These are phyloP conservation scores for Phaseolus coccineus DNA, from an alignment of 331 rosid species.

Conservation along the genomic window DNA sequence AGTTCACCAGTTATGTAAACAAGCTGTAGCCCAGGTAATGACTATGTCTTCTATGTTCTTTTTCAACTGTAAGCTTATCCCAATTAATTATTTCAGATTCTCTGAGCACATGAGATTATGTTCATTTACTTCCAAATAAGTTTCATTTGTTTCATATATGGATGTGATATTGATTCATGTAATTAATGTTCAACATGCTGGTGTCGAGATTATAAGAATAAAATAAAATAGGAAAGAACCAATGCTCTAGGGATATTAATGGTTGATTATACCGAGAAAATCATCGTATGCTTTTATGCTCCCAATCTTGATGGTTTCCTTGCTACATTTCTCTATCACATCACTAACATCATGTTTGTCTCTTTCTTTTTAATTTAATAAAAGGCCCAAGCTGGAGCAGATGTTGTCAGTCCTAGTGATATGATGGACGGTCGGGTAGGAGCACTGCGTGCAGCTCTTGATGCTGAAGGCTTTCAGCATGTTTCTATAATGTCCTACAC, in stretches of 20 bases:
- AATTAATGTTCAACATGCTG: conserved; percentile 1
- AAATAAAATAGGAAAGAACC: background rate
- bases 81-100: background rate
- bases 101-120: background rate
- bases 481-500: conserved; percentile 94
- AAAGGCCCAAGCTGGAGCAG: conserved; percentile 97
- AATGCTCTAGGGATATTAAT: conserved; percentile 33
- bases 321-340: conserved; percentile 30
- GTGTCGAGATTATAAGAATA: background rate
- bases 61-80: conserved; percentile 18
- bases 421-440: conserved; percentile 99
- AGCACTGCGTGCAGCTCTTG: conserved; percentile 88
- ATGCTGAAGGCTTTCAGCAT: conserved; percentile 93
- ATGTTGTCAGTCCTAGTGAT: conserved; percentile 97
- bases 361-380: conserved; percentile 30
- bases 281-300: conserved; percentile 7
- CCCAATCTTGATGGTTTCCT: conserved; percentile 20
- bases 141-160: background rate
- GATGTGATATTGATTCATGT: conserved; percentile 23
- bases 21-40: conserved; percentile 97
- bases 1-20: conserved; percentile 89
- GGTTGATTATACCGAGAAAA: conserved; percentile 13
- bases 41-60: conserved; percentile 23
- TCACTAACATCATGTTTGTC: conserved; percentile 12
- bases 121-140: conserved; percentile 16